A percentile compares a stretch with the other conserved stretches of the same genome.
Conservation (phyloP, 2,329 filamentous ascomycete genomes). For the Fusarium veterinarium region DNA sequence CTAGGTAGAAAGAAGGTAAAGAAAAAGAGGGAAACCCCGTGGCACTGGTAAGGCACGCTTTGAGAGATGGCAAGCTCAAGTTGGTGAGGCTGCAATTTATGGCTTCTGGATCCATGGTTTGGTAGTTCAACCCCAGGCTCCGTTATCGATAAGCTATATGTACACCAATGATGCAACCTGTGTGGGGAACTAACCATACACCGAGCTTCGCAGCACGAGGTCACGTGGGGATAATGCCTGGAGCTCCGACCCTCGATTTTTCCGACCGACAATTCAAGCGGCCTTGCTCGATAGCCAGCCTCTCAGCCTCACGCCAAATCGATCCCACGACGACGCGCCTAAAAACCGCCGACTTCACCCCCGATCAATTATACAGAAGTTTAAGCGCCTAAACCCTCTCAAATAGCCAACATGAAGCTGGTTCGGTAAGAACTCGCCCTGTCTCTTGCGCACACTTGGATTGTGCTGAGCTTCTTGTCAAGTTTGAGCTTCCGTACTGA, state of each 20-base stretch:
- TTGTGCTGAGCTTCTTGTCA: constrained; percentile 37
- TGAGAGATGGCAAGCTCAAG: constrained; percentile 40
- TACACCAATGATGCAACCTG: constrained; percentile 21
- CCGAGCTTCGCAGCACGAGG: neutral
- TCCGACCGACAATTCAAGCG: constrained; percentile 48
- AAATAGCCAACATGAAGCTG: constrained; percentile 84
- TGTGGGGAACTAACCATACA: constrained; percentile 3
- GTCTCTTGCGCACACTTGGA: constrained; percentile 19
- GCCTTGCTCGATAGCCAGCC: constrained; percentile 37
- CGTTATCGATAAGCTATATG: constrained; percentile 38
- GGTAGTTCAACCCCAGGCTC: constrained; percentile 17
- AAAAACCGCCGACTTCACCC: constrained; percentile 16
- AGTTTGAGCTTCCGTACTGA: constrained; percentile 43
- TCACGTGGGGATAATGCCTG: constrained; percentile 36
- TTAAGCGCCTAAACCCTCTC: constrained; percentile 12
- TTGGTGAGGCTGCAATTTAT: constrained; percentile 44
- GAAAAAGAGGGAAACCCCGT: constrained; percentile 23
- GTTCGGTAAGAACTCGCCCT: constrained; percentile 76
- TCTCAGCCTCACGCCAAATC: constrained; percentile 46
- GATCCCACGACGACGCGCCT: constrained; percentile 38
- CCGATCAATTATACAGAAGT: neutral
- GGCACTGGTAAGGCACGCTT: constrained; percentile 27
- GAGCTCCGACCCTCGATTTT: constrained; percentile 46
- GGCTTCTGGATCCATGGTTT: constrained; percentile 21
- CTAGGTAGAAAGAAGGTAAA: constrained; percentile 19